These are phyloP conservation scores for Phaseolus coccineus DNA, from an alignment of 331 rosid genomes.

Conservation along the genomic window DNA sequence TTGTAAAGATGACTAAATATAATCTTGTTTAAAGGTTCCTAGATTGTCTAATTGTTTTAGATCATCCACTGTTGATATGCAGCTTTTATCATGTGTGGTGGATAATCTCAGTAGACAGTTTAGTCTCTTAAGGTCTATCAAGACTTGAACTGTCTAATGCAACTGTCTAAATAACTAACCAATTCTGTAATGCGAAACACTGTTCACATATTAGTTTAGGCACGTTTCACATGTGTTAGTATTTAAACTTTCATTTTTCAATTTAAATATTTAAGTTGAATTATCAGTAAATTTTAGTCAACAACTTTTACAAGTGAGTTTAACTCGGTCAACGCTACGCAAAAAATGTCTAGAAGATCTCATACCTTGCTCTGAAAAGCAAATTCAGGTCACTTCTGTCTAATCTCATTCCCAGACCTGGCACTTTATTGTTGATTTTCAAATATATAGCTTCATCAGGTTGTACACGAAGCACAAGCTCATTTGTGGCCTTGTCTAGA, in stretches of 20 bases:
- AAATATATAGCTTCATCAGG: slow-evolving; percentile 94
- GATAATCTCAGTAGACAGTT: too few relatives aligned
- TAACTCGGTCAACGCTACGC: slow-evolving; percentile 17
- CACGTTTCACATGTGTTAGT: too few relatives aligned
- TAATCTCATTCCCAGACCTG: slow-evolving; percentile 97
- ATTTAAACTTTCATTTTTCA: not conserved
- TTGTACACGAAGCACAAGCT: slow-evolving; percentile 95
- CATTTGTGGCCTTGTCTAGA: slow-evolving; percentile 92
- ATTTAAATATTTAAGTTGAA: not conserved
- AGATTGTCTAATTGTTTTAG: too few relatives aligned
- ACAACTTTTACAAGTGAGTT: slow-evolving; percentile 18
- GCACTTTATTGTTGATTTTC: slow-evolving; percentile 97
- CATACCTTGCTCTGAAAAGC: slow-evolving; percentile 85
- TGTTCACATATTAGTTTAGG: too few relatives aligned
- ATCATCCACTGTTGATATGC: too few relatives aligned
- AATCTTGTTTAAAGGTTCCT: too few relatives aligned
- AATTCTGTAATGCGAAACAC: too few relatives aligned
- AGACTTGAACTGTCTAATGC: too few relatives aligned
- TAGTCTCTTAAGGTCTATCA: too few relatives aligned
- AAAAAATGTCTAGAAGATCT: slow-evolving; percentile 12
- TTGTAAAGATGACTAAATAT: too few relatives aligned
- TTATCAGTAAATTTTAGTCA: slow-evolving; percentile 1
- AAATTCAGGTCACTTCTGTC: slow-evolving; percentile 93
- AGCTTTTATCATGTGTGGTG: too few relatives aligned
- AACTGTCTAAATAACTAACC: too few relatives aligned